Evolutionary conservation across 2,329 filamentous ascomycete genomes (phyloP).

Genomic region (Penicillium decumbens): DNA sequence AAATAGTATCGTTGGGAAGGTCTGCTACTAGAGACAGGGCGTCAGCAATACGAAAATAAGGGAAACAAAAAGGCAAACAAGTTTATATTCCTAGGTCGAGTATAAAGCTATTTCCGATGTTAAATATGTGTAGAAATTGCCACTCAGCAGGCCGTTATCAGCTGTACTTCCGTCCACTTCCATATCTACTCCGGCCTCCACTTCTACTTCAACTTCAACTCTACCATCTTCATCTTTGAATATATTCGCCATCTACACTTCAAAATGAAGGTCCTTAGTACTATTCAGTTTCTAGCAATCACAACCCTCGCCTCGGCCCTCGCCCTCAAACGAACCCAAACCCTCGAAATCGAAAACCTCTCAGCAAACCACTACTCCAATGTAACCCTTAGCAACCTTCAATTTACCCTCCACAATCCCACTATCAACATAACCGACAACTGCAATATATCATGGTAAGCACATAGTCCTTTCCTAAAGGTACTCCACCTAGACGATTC

Average conservation of each 20-base stretch:
- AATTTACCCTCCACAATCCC: conserved; percentile 1
- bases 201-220: neutral
- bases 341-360: neutral
- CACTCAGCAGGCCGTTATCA: neutral
- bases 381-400: neutral
- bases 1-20: too few relatives aligned
- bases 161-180: neutral
- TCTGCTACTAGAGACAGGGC: too few relatives aligned
- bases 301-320: neutral
- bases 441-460: conserved; percentile 6
- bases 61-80: too few relatives aligned
- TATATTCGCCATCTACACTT: neutral
- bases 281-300: neutral
- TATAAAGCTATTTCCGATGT: too few relatives aligned
- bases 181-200: neutral
- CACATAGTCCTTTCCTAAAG: too few relatives aligned
- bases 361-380: conserved; percentile 1
- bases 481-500: too few relatives aligned
- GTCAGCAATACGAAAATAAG: too few relatives aligned
- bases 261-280: neutral
- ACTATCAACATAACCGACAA: neutral
- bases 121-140: too few relatives aligned
- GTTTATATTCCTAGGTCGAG: too few relatives aligned
- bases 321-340: neutral
- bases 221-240: neutral